These are phyloP conservation scores for Podospora appendiculata DNA, from an alignment of 495 filamentous ascomycete genomes.

Conservation along the genomic window DNA sequence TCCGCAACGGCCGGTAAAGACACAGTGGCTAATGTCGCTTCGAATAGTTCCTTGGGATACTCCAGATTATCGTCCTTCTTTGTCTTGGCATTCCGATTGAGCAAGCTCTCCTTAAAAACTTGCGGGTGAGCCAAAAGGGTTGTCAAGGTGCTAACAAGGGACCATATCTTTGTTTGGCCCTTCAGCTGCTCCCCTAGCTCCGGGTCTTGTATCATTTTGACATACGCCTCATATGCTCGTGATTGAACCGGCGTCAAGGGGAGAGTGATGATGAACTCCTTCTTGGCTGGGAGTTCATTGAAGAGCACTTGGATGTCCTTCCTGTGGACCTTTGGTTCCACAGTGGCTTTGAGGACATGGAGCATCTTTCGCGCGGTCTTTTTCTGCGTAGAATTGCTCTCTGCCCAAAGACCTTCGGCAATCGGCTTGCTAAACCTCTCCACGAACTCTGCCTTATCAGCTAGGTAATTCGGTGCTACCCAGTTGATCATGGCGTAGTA, in stretches of 20 bases:
- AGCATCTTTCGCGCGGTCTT: constrained; percentile 57
- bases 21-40: constrained; percentile 19
- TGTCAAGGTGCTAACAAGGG: constrained; percentile 39
- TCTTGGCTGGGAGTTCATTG: constrained; percentile 59
- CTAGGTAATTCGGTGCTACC: constrained; percentile 75
- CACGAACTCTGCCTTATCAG: constrained; percentile 55
- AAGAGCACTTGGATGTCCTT: constrained; percentile 59
- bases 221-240: constrained; percentile 54
- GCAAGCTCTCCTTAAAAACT: constrained; percentile 48
- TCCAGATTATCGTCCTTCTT: constrained; percentile 14
- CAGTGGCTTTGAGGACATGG: constrained; percentile 58
- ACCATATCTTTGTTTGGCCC: constrained; percentile 19
- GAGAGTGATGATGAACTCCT: constrained; percentile 73
- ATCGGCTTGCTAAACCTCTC: constrained; percentile 67
- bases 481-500: constrained; percentile 85
- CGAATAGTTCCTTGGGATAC: constrained; percentile 25
- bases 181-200: background rate
- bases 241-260: constrained; percentile 61
- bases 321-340: constrained; percentile 74
- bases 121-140: constrained; percentile 72
- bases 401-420: constrained; percentile 54
- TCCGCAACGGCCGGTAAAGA: constrained; percentile 20
- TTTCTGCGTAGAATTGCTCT: constrained; percentile 48
- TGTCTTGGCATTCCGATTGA: constrained; percentile 15
- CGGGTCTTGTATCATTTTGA: constrained; percentile 20